These are phyloP conservation scores for Ophiocordyceps unilateralis DNA, from an alignment of 2,329 filamentous ascomycete species.

Conservation along the genomic window DNA sequence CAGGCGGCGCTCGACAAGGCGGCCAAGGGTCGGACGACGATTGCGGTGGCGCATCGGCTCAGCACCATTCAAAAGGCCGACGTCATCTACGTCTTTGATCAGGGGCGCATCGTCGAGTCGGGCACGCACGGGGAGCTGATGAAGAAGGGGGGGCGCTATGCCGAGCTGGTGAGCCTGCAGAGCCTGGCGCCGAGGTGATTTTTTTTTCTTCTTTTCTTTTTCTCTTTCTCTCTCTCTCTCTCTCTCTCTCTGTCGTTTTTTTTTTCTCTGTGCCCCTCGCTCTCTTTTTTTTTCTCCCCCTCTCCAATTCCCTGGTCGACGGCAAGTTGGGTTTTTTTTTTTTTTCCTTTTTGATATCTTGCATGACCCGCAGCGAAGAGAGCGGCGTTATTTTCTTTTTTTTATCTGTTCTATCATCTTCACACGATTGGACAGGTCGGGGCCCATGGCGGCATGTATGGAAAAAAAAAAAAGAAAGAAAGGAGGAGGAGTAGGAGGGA, in stretches of 20 bases:
- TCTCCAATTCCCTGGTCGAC: too few relatives aligned
- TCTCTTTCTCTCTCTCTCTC: background rate
- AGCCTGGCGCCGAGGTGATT: constrained; percentile 42
- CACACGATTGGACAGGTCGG: too few relatives aligned
- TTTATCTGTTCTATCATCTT: too few relatives aligned
- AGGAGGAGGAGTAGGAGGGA: background rate
- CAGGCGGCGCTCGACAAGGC: constrained; percentile 52
- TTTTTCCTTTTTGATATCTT: too few relatives aligned
- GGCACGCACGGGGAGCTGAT: constrained; percentile 36
- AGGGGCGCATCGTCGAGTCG: constrained; percentile 37
- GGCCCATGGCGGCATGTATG: too few relatives aligned
- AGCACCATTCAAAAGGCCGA: constrained; percentile 66
- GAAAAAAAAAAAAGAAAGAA: background rate
- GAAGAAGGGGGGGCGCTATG: constrained; percentile 34
- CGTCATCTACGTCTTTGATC: constrained; percentile 62
- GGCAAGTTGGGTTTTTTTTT: too few relatives aligned
- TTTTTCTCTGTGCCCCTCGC: background rate
- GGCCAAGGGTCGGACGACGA: constrained; percentile 42
- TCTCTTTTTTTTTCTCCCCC: background rate
- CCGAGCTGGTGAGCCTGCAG: constrained; percentile 48
- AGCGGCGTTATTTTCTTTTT: too few relatives aligned
- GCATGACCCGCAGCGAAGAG: too few relatives aligned
- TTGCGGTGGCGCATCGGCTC: constrained; percentile 63
- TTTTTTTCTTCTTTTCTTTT: background rate
- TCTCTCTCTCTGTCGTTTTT: background rate